These are phyloP conservation scores for Carex myosuroides DNA, from an alignment of 176 grass and related monocot genomes.

Conservation along the genomic window DNA sequence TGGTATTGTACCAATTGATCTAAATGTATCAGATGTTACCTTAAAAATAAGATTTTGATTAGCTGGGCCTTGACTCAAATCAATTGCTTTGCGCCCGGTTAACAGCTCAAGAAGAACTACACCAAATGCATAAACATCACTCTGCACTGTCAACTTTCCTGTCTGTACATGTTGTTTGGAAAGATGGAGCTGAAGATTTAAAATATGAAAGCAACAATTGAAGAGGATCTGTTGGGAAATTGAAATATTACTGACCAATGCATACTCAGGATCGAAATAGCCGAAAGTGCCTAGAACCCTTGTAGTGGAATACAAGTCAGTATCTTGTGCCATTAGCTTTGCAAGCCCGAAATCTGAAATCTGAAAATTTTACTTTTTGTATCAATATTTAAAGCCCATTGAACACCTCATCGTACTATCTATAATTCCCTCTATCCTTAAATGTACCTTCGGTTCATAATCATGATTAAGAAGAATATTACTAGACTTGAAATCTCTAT, in stretches of 20 bases:
- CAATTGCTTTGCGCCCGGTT: constrained; percentile 89
- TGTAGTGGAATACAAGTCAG: constrained; percentile 74
- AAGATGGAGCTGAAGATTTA: background rate
- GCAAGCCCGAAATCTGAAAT: constrained; percentile 93
- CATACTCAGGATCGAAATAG: constrained; percentile 98
- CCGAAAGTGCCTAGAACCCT: constrained; percentile 94
- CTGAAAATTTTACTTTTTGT: constrained; percentile 24
- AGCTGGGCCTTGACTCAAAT: constrained; percentile 63
- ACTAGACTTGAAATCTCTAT: constrained; percentile 98
- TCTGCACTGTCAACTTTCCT: constrained; percentile 88
- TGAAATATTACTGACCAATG: constrained; percentile 42
- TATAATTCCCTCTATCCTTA: background rate
- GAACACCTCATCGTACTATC: background rate
- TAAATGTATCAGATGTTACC: constrained; percentile 11
- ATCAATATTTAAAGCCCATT: background rate
- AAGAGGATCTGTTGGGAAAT: background rate
- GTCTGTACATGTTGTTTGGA: constrained; percentile 37
- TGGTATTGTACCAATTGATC: background rate
- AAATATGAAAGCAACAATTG: background rate
- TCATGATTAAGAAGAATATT: constrained; percentile 73
- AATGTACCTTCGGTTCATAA: constrained; percentile 77
- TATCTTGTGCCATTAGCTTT: constrained; percentile 84
- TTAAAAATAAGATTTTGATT: constrained; percentile 89
- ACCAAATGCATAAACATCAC: constrained; percentile 97
- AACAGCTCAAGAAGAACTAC: constrained; percentile 93